Evolutionary conservation across 2,329 filamentous ascomycete species (phyloP), one percentile per base, ranked within the genome.

Genomic region (Grosmannia serpens): DNA sequence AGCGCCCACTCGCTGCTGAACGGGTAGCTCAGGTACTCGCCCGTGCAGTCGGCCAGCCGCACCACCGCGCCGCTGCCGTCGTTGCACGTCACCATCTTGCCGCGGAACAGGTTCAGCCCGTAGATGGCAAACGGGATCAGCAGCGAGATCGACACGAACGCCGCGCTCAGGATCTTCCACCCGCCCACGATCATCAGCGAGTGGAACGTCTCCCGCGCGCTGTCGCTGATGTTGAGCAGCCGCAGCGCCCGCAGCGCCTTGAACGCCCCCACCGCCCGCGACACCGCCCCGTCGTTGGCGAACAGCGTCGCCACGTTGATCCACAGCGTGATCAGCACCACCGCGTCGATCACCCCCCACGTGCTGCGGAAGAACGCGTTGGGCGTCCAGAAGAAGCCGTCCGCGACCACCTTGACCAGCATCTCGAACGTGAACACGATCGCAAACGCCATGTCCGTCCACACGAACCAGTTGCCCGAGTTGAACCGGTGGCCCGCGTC

Each of bases 111-210:
- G 65, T 95, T 99, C 58, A 97, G 71, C 1, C 91, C 94, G 64
- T 97, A 97, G 44, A 99, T 92, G 63, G 94, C 94, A 70, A 99
- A 99, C 0, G 94, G 94, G 60, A 99, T 91, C 59, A 99, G 77
- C 68, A 99, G 82, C 64, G 92, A 95, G 65, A 99, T 77, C 4
- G 94, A 97, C 55, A 99, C 94, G 61, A 96, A 91, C 0, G 91
- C 90, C 63, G 94, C 88, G 57, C 90, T 91, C 59, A 96, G 75
- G 60, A 99, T 87, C 70, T 99, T 99, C 87, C 89, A 94, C 63
- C 90, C 91, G 57, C 91, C 92, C 58, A 95, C 82, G 63, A 99
- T 88, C 63, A 99, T 94, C 62, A 99, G 84, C 2, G 92, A 95
- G 70, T 99, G 94, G 70, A 99, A 99, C 0, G 94, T 97, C 65